These are phyloP conservation scores for Spirogloea muscicola DNA, from an alignment of 139 green algal species.

Conservation along the genomic window DNA sequence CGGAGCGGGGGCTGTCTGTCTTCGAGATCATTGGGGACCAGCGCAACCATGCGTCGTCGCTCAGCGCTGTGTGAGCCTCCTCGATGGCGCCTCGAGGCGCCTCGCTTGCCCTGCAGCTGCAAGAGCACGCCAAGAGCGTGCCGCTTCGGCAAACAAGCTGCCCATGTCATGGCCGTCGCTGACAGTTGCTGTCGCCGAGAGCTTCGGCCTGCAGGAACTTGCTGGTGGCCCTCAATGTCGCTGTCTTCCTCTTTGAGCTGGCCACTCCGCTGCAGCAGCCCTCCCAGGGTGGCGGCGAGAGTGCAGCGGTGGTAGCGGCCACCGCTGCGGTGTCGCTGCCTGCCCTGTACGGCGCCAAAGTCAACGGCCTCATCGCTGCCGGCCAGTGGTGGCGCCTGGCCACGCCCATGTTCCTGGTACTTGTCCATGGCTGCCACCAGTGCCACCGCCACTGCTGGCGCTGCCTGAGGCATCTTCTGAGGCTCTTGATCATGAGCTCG, in stretches of 20 bases:
- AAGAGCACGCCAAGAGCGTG: neutral
- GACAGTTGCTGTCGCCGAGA: neutral
- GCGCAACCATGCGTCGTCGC: neutral
- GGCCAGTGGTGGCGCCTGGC: slow-evolving; percentile 41
- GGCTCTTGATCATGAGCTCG: too few species aligned
- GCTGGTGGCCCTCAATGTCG: slow-evolving; percentile 25
- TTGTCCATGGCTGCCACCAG: too few species aligned
- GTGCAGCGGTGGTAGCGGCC: slow-evolving; percentile 8
- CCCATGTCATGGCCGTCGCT: too few species aligned
- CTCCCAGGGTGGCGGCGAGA: too few species aligned
- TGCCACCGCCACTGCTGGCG: too few species aligned
- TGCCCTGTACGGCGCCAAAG: slow-evolving; percentile 24
- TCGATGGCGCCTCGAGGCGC: neutral
- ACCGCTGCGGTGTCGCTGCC: slow-evolving; percentile 20
- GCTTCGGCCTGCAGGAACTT: slow-evolving; percentile 6
- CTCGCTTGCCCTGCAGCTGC: neutral
- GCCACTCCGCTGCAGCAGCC: slow-evolving; percentile 12
- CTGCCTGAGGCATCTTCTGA: too few species aligned
- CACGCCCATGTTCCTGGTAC: slow-evolving; percentile 31
- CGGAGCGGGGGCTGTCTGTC: too few species aligned
- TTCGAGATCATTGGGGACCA: too few species aligned
- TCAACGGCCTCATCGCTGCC: slow-evolving; percentile 20
- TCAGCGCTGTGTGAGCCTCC: neutral
- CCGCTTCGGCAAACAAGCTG: too few species aligned
- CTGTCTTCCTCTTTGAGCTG: slow-evolving; percentile 40